These are phyloP conservation scores for Lipomyces yamanashiensis DNA, from an alignment of 805 yeast genomes.

Conservation along the genomic window DNA sequence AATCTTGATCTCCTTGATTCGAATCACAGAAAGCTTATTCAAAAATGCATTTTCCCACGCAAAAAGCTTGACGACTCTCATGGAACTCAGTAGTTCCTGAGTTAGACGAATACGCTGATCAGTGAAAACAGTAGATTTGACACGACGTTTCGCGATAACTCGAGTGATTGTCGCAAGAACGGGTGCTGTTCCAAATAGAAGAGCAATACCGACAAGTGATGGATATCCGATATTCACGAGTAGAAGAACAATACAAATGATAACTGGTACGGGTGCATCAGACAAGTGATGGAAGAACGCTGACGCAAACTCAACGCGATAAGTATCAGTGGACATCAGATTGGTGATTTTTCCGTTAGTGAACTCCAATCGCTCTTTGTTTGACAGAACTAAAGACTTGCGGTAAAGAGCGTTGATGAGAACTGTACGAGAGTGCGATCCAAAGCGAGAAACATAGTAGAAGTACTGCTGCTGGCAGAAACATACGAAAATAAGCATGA, in stretches of 20 bases:
- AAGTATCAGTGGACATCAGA: conserved; percentile 77
- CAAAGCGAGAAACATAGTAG: conserved; percentile 62
- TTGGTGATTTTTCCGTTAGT: conserved; percentile 77
- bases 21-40: conserved; percentile 56
- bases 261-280: conserved; percentile 66
- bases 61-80: conserved; percentile 83
- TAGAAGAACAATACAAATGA: conserved; percentile 66
- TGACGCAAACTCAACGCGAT: conserved; percentile 79
- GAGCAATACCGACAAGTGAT: conserved; percentile 71
- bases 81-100: conserved; percentile 76
- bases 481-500: conserved; percentile 57
- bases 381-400: conserved; percentile 67
- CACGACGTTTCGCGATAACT: conserved; percentile 59
- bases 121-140: conserved; percentile 63
- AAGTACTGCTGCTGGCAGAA: conserved; percentile 64
- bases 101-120: conserved; percentile 77
- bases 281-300: conserved; percentile 68
- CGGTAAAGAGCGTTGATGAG: conserved; percentile 71
- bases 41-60: conserved; percentile 89
- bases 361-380: conserved; percentile 60
- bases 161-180: conserved; percentile 55
- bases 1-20: conserved; percentile 64
- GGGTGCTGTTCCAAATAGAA: conserved; percentile 48
- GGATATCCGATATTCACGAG: conserved; percentile 72
- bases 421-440: conserved; percentile 74